Percentiles rank a stretch among this genome's conserved stretches.
phyloP scores from a whole-genome alignment of 148 eudicot species.

The Rhododendron ovatum region DNA sequence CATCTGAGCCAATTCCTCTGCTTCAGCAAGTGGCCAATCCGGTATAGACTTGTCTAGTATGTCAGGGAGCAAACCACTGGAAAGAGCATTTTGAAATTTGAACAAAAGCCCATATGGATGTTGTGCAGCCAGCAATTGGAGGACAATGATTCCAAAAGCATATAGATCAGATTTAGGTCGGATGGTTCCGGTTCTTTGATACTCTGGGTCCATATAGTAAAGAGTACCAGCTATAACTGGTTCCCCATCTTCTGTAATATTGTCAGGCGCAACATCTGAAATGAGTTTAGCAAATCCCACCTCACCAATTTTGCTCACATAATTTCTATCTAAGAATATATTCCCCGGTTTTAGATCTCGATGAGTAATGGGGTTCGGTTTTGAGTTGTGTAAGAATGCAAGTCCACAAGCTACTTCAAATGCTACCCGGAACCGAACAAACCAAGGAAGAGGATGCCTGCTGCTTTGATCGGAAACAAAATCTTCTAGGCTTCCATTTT shows the following conservation, averaged over 20 bases:
- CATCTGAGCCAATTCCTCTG: constrained; percentile 52
- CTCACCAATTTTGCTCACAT: constrained; percentile 66
- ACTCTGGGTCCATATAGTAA: constrained; percentile 71
- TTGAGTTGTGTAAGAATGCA: constrained; percentile 62
- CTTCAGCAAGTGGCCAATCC: constrained; percentile 68
- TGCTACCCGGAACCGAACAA: constrained; percentile 55
- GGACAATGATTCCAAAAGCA: constrained; percentile 68
- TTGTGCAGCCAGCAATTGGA: constrained; percentile 55
- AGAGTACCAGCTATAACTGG: constrained; percentile 58
- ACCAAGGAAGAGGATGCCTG: constrained; percentile 60
- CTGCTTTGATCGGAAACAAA: constrained; percentile 27
- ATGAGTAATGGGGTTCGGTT: constrained; percentile 62
- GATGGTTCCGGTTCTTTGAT: constrained; percentile 74
- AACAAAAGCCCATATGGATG: constrained; percentile 62
- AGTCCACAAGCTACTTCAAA: constrained; percentile 74
- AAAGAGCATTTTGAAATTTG: constrained; percentile 55
- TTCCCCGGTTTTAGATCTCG: constrained; percentile 75
- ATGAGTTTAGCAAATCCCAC: constrained; percentile 64
- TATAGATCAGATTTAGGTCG: constrained; percentile 74
- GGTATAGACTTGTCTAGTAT: constrained; percentile 53
- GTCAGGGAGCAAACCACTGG: constrained; percentile 37
- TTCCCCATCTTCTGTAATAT: constrained; percentile 46
- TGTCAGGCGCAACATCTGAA: constrained; percentile 50
- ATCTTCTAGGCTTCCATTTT: constrained; percentile 70
- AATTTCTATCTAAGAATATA: constrained; percentile 52